A percentile compares a stretch with the other conserved stretches of the same genome.
Conservation (phyloP, 2,329 filamentous ascomycete genomes). For the Sclerotinia borealis region DNA sequence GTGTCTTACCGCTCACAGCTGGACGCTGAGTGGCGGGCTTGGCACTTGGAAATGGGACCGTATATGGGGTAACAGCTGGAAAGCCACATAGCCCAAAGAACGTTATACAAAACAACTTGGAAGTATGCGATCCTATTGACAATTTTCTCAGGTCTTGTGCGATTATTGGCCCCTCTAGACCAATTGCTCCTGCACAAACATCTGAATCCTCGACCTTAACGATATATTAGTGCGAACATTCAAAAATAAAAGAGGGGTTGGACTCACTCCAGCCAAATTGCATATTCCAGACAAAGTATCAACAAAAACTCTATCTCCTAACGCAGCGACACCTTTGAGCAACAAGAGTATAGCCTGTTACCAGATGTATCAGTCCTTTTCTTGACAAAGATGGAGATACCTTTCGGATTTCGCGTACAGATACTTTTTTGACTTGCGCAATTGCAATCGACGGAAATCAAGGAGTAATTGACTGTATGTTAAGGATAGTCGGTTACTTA, state of each 20-base stretch:
- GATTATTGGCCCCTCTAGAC: slow-evolving; percentile 47
- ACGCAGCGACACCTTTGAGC: slow-evolving; percentile 39
- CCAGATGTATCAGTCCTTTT: not conserved
- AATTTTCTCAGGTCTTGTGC: slow-evolving; percentile 45
- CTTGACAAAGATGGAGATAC: not conserved
- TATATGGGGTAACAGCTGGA: slow-evolving; percentile 33
- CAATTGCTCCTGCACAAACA: slow-evolving; percentile 40
- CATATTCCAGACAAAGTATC: slow-evolving; percentile 35
- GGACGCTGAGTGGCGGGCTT: slow-evolving; percentile 34
- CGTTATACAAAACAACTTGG: slow-evolving; percentile 46
- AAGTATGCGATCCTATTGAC: slow-evolving; percentile 42
- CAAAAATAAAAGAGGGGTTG: slow-evolving; percentile 15
- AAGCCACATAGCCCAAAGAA: slow-evolving; percentile 40
- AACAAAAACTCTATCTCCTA: slow-evolving; percentile 40
- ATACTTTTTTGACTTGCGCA: not conserved
- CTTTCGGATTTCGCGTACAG: not conserved
- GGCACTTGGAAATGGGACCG: slow-evolving; percentile 32
- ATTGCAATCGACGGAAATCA: not conserved
- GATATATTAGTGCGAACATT: not conserved
- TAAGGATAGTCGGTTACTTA: not conserved
- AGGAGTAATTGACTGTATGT: not conserved
- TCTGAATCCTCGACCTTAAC: slow-evolving; percentile 30
- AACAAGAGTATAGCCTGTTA: slow-evolving; percentile 32
- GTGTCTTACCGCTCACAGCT: slow-evolving; percentile 32
- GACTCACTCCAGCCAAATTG: slow-evolving; percentile 15